phyloP scores from a whole-genome alignment of 352 stramenopile species.

The Phytophthora cactorum region DNA sequence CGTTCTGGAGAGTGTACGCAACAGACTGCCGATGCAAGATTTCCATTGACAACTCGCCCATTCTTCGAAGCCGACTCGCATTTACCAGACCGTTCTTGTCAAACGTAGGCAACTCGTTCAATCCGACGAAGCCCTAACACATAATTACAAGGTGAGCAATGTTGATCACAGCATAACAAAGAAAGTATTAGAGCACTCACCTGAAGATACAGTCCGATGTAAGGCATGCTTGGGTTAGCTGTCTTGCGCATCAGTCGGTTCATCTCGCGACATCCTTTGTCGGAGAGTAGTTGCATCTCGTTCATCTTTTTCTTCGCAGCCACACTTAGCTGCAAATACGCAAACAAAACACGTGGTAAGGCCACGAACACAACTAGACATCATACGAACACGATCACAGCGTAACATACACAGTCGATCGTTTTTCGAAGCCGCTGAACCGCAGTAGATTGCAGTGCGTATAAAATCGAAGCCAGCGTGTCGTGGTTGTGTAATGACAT shows the following conservation, averaged over 20 bases:
- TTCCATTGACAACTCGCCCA: slow-evolving; percentile 80
- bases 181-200: slow-evolving; percentile 28
- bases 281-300: slow-evolving; percentile 79
- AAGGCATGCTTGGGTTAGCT: slow-evolving; percentile 82
- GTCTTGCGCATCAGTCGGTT: slow-evolving; percentile 85
- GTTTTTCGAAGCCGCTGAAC: slow-evolving; percentile 80
- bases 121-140: slow-evolving; percentile 69
- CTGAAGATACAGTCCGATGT: slow-evolving; percentile 88
- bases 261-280: slow-evolving; percentile 87
- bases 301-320: slow-evolving; percentile 78
- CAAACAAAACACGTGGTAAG: slow-evolving; percentile 3
- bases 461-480: slow-evolving; percentile 84
- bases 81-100: slow-evolving; percentile 75
- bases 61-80: slow-evolving; percentile 66
- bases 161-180: slow-evolving; percentile 1
- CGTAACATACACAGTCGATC: slow-evolving; percentile 69
- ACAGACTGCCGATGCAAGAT: slow-evolving; percentile 79
- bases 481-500: slow-evolving; percentile 84
- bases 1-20: slow-evolving; percentile 65
- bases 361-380: not conserved
- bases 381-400: not conserved
- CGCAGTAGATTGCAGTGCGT: slow-evolving; percentile 87
- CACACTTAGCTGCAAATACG: slow-evolving; percentile 49
- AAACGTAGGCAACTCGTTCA: slow-evolving; percentile 83
- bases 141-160: slow-evolving; percentile 10